Percentiles rank a stretch among this genome's conserved stretches.
Conservation (phyloP, 129 eudicot species). For the Chrysanthemum makinoi region DNA sequence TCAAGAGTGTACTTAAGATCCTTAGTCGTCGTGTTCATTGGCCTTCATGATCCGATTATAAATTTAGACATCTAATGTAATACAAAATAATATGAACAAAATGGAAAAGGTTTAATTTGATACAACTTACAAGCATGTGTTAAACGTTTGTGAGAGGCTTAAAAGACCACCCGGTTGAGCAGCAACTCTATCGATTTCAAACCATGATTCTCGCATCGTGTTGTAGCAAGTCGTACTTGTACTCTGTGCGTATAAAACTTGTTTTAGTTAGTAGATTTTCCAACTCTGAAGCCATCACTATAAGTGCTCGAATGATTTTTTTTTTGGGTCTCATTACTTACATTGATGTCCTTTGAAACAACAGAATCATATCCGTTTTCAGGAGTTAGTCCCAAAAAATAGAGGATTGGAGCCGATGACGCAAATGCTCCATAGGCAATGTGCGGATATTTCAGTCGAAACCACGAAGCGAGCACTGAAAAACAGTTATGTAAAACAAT, state of each 20-base stretch:
- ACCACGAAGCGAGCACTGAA: slow-evolving; percentile 33
- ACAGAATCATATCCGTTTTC: slow-evolving; percentile 25
- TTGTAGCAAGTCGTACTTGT: slow-evolving; percentile 38
- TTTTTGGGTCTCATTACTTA: background rate
- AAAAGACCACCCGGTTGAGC: too few species aligned
- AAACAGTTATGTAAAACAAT: too few species aligned
- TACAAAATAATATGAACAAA: too few species aligned
- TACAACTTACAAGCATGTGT: slow-evolving; percentile 38
- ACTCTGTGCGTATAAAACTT: slow-evolving; percentile 14
- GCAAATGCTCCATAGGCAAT: slow-evolving; percentile 35
- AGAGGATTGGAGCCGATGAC: slow-evolving; percentile 26
- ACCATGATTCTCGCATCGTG: slow-evolving; percentile 47
- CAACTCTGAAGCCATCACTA: too few species aligned
- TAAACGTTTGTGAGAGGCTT: slow-evolving; percentile 36
- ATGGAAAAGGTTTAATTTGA: too few species aligned
- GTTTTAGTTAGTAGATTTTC: too few species aligned
- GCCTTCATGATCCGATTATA: slow-evolving; percentile 14
- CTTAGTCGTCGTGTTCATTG: slow-evolving; percentile 25
- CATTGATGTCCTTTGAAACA: slow-evolving; percentile 31
- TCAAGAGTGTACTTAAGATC: slow-evolving; percentile 16
- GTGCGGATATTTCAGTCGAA: slow-evolving; percentile 28
- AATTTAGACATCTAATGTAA: too few species aligned
- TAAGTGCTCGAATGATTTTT: too few species aligned
- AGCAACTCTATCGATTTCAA: slow-evolving; percentile 22
- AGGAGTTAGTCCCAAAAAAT: slow-evolving; percentile 31